Evolutionary conservation across 1,284 basidiomycete species (phyloP), one percentile per base, ranked within the genome.

Genomic region (Sanghuangporus weigelae): DNA sequence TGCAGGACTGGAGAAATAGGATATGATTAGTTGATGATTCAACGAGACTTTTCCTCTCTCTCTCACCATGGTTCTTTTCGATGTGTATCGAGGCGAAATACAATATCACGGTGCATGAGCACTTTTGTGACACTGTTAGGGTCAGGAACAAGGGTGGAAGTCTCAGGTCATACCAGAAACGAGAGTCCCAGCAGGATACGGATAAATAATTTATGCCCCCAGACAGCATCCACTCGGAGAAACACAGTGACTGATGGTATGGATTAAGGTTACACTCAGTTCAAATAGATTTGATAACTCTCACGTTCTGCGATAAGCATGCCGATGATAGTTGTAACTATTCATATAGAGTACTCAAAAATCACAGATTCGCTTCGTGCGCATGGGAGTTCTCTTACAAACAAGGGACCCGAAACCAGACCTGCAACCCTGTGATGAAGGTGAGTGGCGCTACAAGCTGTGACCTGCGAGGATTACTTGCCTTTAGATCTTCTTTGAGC

Each of bases 221-320:
- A 54, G 7, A 54, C 53, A n/a, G 53, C 53, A 54, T 54, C 53
- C 31, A 38, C 53, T 12, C 53, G 31, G 5, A 54, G 31, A 31
- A 54, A 54, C 5, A 54, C 53, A 16, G 53, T 54, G 35, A 54
- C 53, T 54, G 14, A 1, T 3, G 16, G n/a, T 14, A 36, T 36
- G n/a, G 31, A 16, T 54, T 14, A 54, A 19, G 7, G 44, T 19
- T n/a, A 1, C 16, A 16, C 44, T 46, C 1, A 5, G 7, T 46
- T 46, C 16, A 19, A n/a, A 46, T n/a, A 46, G 26, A 31, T 46
- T n/a, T 14, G 44, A 11, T 46, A 16, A 38, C 14, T 16, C 53
- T 54, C 31, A 54, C 53, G 16, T 38, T 54, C 53, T 12, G 53
- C 53, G 16, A 54, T 54, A 35, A 54, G 53, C 53, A 54, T 54